These are phyloP conservation scores for Penicillium frequentans DNA, from an alignment of 2,329 filamentous ascomycete genomes.

Conservation along the genomic window DNA sequence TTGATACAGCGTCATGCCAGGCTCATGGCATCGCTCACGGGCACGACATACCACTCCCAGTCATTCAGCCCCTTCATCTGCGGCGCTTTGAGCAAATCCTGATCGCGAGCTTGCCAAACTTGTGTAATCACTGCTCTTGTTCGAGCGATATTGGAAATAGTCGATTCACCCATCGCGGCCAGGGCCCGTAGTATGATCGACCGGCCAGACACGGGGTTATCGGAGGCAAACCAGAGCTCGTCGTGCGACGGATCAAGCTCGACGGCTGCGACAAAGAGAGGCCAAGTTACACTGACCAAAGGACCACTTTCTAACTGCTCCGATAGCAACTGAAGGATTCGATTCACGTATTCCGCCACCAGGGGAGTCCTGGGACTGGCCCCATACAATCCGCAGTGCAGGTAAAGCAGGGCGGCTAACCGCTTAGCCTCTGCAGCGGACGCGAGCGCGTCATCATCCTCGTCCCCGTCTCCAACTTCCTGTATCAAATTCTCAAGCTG, in stretches of 20 bases:
- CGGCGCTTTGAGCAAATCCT: conserved; percentile 29
- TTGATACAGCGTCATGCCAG: conserved; percentile 31
- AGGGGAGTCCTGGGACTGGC: conserved; percentile 43
- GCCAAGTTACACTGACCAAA: conserved; percentile 42
- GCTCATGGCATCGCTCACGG: conserved; percentile 44
- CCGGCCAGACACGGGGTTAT: conserved; percentile 32
- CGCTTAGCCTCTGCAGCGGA: conserved; percentile 46
- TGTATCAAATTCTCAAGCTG: conserved; percentile 37
- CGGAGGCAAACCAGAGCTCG: conserved; percentile 30
- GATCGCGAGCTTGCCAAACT: conserved; percentile 49
- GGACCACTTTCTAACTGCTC: conserved; percentile 34
- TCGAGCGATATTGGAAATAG: conserved; percentile 46
- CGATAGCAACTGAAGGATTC: conserved; percentile 37
- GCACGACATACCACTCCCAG: conserved; percentile 45
- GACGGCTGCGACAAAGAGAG: conserved; percentile 46
- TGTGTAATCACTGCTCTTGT: conserved; percentile 50
- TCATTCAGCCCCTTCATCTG: conserved; percentile 33
- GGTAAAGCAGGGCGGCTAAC: conserved; percentile 46
- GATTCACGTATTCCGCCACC: conserved; percentile 32
- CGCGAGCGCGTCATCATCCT: conserved; percentile 35
- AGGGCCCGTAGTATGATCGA: conserved; percentile 42
- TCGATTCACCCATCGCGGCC: conserved; percentile 42
- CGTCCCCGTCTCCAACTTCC: conserved; percentile 30
- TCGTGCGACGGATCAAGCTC: conserved; percentile 43
- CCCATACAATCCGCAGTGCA: conserved; percentile 47